These are phyloP conservation scores for Gossypium raimondii DNA, from an alignment of 345 rosid species.

Conservation along the genomic window DNA sequence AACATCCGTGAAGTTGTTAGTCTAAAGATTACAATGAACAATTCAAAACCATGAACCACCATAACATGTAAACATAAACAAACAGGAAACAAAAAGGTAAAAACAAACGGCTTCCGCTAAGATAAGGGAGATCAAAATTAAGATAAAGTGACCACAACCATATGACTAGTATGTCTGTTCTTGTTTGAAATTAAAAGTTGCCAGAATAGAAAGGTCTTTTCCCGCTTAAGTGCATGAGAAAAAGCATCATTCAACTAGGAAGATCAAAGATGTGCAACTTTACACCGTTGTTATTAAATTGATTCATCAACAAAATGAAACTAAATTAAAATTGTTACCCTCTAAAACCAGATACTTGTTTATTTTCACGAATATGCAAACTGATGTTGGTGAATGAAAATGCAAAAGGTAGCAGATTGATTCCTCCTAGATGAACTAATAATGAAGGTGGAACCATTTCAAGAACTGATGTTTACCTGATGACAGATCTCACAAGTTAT, in stretches of 20 bases:
- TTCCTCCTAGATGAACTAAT: neutral
- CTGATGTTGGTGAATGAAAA: neutral
- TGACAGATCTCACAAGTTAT: slow-evolving; percentile 91
- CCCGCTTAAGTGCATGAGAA: neutral
- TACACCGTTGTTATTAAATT: neutral
- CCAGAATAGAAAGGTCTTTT: neutral
- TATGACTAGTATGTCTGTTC: neutral
- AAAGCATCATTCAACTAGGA: neutral
- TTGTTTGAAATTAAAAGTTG: neutral
- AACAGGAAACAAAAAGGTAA: neutral
- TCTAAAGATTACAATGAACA: neutral
- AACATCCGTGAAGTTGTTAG: neutral
- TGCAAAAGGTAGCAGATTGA: neutral
- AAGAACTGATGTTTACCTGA: slow-evolving; percentile 46
- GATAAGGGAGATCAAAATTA: neutral
- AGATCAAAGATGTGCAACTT: neutral
- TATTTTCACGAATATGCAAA: neutral
- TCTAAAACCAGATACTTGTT: neutral
- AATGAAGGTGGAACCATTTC: neutral
- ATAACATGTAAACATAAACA: neutral
- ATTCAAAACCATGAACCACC: neutral
- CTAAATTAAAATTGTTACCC: neutral
- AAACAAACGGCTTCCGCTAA: neutral
- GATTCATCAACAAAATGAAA: neutral
- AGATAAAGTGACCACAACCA: neutral